A percentile compares a stretch with the other conserved stretches of the same genome.
Evolutionary conservation across 805 yeast species (phyloP).

Genomic region (Alloascoidea africana): DNA sequence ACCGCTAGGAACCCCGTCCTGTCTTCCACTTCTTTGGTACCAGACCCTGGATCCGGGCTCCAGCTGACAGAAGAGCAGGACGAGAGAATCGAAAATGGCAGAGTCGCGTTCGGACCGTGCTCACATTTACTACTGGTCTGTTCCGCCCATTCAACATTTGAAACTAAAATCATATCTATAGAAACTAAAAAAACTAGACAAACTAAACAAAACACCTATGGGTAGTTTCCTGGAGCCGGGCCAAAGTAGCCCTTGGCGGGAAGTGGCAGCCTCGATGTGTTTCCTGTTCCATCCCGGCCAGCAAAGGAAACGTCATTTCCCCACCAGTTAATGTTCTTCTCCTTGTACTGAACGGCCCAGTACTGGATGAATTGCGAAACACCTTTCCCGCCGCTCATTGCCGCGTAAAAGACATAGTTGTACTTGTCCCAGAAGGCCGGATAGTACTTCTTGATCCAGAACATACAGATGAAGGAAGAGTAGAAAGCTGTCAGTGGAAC

Average conservation of each 20-base stretch:
- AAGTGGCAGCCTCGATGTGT: too few species aligned
- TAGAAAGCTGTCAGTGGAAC: slow-evolving; percentile 17
- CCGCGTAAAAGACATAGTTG: slow-evolving; percentile 37
- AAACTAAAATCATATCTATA: too few species aligned
- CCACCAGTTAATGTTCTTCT: slow-evolving; percentile 42
- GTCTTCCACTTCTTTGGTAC: too few species aligned
- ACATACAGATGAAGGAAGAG: slow-evolving; percentile 28
- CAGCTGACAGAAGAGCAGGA: too few species aligned
- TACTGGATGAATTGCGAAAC: slow-evolving; percentile 42
- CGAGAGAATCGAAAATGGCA: too few species aligned
- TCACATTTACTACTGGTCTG: too few species aligned
- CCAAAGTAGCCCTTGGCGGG: slow-evolving; percentile 17
- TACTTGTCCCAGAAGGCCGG: slow-evolving; percentile 40
- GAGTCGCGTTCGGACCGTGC: too few species aligned
- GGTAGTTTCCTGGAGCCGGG: slow-evolving; percentile 12
- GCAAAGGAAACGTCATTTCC: slow-evolving; percentile 28
- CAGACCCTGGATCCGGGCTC: too few species aligned
- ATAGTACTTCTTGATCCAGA: slow-evolving; percentile 29
- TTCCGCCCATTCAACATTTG: too few species aligned
- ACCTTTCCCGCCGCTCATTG: slow-evolving; percentile 45
- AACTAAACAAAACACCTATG: too few species aligned
- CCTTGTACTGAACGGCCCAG: slow-evolving; percentile 31
- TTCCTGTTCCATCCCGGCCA: slow-evolving; percentile 10
- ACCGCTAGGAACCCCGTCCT: too few species aligned
- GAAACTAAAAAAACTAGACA: too few species aligned